phyloP scores from a whole-genome alignment of 2,329 filamentous ascomycete genomes.

The Epichloe elymi region DNA sequence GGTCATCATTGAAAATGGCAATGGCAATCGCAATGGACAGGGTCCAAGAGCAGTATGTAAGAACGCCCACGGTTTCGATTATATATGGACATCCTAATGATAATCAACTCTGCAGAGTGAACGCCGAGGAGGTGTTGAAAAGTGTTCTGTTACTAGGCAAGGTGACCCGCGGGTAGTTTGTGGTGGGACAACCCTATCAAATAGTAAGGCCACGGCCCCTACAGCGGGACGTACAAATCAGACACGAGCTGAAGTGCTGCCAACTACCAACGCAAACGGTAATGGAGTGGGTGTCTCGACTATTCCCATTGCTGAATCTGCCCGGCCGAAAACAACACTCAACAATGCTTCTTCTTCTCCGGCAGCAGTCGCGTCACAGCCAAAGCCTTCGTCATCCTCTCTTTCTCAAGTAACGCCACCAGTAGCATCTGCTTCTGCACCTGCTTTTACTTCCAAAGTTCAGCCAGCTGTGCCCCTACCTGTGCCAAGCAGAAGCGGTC shows the following conservation, averaged over 20 bases:
- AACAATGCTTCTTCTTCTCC: not conserved
- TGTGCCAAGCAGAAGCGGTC: not conserved
- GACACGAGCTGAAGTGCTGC: not conserved
- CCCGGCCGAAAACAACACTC: conserved; percentile 16
- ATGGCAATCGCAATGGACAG: not conserved
- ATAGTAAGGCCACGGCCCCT: not conserved
- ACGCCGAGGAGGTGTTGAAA: not conserved
- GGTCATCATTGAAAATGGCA: not conserved
- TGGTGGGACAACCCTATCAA: not conserved
- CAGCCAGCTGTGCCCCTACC: not conserved
- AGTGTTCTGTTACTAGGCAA: not conserved
- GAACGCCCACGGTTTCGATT: not conserved
- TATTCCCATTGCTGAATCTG: conserved; percentile 14
- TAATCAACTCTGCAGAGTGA: not conserved
- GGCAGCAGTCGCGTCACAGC: not conserved
- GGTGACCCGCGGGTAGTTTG: not conserved
- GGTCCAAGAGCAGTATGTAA: not conserved
- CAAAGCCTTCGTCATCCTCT: not conserved
- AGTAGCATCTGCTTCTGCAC: not conserved
- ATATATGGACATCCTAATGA: not conserved
- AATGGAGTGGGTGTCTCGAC: conserved; percentile 19
- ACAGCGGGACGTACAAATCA: not conserved
- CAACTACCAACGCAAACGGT: conserved; percentile 9
- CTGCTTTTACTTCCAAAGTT: not conserved
- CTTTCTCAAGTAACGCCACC: not conserved